These are phyloP conservation scores for Tremella yokohamensis DNA, from an alignment of 768 basidiomycete genomes.

Conservation along the genomic window DNA sequence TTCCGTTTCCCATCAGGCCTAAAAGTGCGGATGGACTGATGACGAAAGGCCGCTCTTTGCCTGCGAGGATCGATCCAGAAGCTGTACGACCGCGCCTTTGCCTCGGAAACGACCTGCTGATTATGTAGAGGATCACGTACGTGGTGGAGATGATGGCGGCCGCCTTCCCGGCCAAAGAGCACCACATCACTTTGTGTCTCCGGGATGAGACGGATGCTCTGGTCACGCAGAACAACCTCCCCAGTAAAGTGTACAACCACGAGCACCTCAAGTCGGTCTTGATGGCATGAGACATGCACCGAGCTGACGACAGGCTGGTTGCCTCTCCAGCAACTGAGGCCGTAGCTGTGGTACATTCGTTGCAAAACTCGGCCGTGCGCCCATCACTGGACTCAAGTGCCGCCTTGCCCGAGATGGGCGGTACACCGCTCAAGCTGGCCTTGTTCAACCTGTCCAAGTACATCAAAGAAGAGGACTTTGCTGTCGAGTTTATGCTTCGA, in stretches of 20 bases:
- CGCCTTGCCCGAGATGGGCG: conserved; percentile 15
- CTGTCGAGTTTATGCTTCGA: conserved; percentile 45
- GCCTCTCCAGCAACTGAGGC: conserved; percentile 44
- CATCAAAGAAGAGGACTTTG: conserved; percentile 47
- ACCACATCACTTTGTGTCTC: conserved; percentile 43
- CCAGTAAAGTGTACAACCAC: conserved; percentile 37
- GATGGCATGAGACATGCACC: neutral
- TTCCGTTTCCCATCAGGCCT: too few relatives aligned
- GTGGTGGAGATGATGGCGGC: conserved; percentile 44
- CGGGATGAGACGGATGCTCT: conserved; percentile 42
- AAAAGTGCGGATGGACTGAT: neutral
- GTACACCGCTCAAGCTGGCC: conserved; percentile 43
- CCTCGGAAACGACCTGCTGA: neutral
- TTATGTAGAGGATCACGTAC: conserved; percentile 30
- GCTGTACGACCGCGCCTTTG: conserved; percentile 25
- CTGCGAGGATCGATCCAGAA: conserved; percentile 42
- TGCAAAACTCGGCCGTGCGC: conserved; percentile 19
- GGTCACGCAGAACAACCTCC: conserved; percentile 46
- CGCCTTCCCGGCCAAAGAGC: conserved; percentile 40
- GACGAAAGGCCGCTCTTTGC: conserved; percentile 29
- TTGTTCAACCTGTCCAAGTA: conserved; percentile 48
- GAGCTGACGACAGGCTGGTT: conserved; percentile 27
- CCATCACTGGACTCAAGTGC: conserved; percentile 20
- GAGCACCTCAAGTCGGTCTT: conserved; percentile 37
- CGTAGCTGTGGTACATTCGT: conserved; percentile 33